Conservation (phyloP, 2,329 filamentous ascomycete species). For the Arthrobotrys pseudoclavata region DNA sequence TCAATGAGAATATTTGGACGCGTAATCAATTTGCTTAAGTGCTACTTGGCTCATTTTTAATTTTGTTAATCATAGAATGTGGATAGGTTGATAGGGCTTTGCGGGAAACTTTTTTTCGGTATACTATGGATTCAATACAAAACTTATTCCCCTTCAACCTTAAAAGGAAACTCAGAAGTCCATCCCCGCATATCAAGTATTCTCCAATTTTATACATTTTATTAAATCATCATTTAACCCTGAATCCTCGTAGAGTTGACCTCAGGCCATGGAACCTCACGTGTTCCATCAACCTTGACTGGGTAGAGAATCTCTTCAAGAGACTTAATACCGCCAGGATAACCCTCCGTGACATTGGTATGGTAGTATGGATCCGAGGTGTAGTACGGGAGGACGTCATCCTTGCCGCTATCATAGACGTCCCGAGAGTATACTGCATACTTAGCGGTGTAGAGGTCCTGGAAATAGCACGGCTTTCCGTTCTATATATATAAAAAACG, state of each 20-base stretch:
- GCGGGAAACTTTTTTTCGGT: background rate
- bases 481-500: slow-evolving; percentile 30
- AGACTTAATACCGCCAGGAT: slow-evolving; percentile 67
- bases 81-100: too few relatives aligned
- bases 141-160: background rate
- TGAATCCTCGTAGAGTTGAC: slow-evolving; percentile 36
- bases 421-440: slow-evolving; percentile 53
- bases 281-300: slow-evolving; percentile 51
- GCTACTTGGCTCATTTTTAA: background rate
- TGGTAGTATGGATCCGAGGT: slow-evolving; percentile 45
- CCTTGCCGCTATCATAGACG: slow-evolving; percentile 39
- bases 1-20: slow-evolving; percentile 1
- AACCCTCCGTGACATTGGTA: slow-evolving; percentile 71
- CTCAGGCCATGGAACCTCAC: slow-evolving; percentile 55
- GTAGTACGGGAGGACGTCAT: slow-evolving; percentile 44
- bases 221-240: background rate
- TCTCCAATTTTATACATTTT: background rate
- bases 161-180: background rate
- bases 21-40: slow-evolving; percentile 10
- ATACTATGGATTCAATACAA: background rate
- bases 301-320: slow-evolving; percentile 51
- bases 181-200: background rate
- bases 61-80: background rate
- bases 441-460: slow-evolving; percentile 52
- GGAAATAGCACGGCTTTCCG: slow-evolving; percentile 52